Conservation (phyloP, 306 rosid genomes). For the Ziziphus jujuba region DNA sequence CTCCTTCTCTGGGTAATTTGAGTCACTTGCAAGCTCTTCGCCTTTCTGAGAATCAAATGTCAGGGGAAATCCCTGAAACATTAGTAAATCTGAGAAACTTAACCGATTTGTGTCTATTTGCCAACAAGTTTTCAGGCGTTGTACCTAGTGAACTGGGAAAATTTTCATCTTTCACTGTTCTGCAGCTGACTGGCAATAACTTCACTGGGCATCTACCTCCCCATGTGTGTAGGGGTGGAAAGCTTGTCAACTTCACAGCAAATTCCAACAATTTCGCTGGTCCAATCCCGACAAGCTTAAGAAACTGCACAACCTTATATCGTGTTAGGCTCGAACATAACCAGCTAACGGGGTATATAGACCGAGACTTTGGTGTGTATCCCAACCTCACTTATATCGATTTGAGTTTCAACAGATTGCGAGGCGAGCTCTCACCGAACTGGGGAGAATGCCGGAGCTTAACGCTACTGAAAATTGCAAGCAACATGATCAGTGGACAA, state of each 20-base stretch:
- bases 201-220: slow-evolving; percentile 53
- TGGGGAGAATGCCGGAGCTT: slow-evolving; percentile 50
- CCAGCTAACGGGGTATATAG: slow-evolving; percentile 34
- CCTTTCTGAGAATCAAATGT: slow-evolving; percentile 32
- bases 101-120: slow-evolving; percentile 32
- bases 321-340: slow-evolving; percentile 49
- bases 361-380: slow-evolving; percentile 52
- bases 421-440: slow-evolving; percentile 39
- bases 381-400: slow-evolving; percentile 51
- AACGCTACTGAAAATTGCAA: slow-evolving; percentile 31
- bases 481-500: slow-evolving; percentile 38
- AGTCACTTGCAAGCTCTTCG: too few relatives aligned
- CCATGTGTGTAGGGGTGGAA: slow-evolving; percentile 42
- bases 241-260: slow-evolving; percentile 47
- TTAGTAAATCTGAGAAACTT: slow-evolving; percentile 39
- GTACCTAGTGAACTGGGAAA: slow-evolving; percentile 52
- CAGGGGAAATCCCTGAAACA: slow-evolving; percentile 40
- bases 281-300: slow-evolving; percentile 43
- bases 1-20: slow-evolving; percentile 25
- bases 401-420: slow-evolving; percentile 43
- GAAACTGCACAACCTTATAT: slow-evolving; percentile 38
- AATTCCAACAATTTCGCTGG: slow-evolving; percentile 47
- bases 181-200: slow-evolving; percentile 52
- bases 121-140: slow-evolving; percentile 36
- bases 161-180: slow-evolving; percentile 39